Percentiles rank a stretch among this genome's conserved stretches.
These are phyloP conservation scores for Boletus subparvulus DNA, from an alignment of 768 basidiomycete genomes.

Conservation along the genomic window DNA sequence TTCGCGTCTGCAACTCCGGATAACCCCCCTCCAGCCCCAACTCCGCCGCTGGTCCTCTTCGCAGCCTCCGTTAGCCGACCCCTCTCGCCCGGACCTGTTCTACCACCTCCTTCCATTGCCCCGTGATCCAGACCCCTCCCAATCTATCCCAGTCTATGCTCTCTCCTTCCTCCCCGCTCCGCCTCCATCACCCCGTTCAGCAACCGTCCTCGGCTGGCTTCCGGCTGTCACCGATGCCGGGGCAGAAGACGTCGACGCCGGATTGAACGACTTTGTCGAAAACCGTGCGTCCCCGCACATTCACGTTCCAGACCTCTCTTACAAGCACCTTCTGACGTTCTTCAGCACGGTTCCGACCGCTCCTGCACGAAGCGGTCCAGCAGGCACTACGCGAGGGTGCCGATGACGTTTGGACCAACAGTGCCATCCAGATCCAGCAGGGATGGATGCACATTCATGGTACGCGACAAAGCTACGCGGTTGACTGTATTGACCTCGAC, in stretches of 20 bases:
- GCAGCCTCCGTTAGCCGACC: conserved; percentile 42
- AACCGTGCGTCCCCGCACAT: conserved; percentile 52
- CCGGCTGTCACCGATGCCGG: conserved; percentile 44
- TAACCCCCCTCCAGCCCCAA: conserved; percentile 8
- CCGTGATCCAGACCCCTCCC: conserved; percentile 40
- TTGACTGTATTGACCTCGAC: background rate
- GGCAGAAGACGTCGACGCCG: conserved; percentile 42
- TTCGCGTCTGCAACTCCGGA: background rate
- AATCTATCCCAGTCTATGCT: conserved; percentile 52
- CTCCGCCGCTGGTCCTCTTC: conserved; percentile 17
- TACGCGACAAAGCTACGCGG: conserved; percentile 18
- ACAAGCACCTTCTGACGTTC: background rate
- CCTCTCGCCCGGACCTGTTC: conserved; percentile 62
- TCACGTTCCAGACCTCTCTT: background rate
- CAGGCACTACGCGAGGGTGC: conserved; percentile 52
- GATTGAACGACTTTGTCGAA: conserved; percentile 68
- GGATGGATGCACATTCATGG: conserved; percentile 91
- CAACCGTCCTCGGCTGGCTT: conserved; percentile 67
- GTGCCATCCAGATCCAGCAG: conserved; percentile 60
- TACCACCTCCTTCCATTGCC: conserved; percentile 65
- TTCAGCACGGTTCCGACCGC: conserved; percentile 55
- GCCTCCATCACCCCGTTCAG: conserved; percentile 46
- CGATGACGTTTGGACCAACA: conserved; percentile 66
- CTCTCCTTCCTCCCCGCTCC: conserved; percentile 58
- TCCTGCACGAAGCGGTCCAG: conserved; percentile 62